Percentiles rank a stretch among this genome's conserved stretches.
phyloP scores from a whole-genome alignment of 2,329 filamentous ascomycete genomes.

The Bipolaris oryzae region DNA sequence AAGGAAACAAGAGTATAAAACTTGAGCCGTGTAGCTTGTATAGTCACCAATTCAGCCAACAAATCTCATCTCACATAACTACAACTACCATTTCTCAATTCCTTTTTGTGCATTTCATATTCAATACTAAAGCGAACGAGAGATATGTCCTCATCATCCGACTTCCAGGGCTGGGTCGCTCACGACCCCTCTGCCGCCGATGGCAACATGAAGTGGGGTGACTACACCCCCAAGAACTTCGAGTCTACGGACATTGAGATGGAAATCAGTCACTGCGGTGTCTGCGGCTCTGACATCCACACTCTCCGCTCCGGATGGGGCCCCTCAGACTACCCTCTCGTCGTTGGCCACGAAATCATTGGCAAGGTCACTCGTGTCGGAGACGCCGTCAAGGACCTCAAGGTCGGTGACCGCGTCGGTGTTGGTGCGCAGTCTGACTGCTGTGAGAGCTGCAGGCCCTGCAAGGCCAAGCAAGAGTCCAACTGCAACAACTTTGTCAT shows the following conservation, averaged over 20 bases:
- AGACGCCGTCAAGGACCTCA: conserved; percentile 56
- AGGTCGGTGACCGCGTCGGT: conserved; percentile 65
- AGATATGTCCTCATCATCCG: conserved; percentile 30
- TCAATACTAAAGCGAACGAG: neutral
- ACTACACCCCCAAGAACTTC: conserved; percentile 50
- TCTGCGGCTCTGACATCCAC: conserved; percentile 47
- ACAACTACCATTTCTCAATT: neutral
- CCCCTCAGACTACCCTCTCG: conserved; percentile 57
- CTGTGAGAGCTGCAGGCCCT: conserved; percentile 56
- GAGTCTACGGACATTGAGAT: conserved; percentile 70
- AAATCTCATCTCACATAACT: neutral
- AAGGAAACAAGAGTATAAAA: conserved; percentile 1
- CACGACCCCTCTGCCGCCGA: conserved; percentile 56
- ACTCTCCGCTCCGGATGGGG: conserved; percentile 52
- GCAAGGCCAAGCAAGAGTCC: conserved; percentile 53
- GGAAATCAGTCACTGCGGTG: conserved; percentile 49
- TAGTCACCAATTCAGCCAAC: neutral
- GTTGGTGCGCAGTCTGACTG: conserved; percentile 57
- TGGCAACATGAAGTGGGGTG: conserved; percentile 62
- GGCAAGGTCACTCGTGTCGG: conserved; percentile 48
- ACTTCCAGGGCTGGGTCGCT: conserved; percentile 64
- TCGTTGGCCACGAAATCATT: conserved; percentile 52
- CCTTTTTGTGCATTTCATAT: neutral
- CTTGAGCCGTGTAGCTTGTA: neutral
- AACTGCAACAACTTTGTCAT: conserved; percentile 54